phyloP scores from a whole-genome alignment of 2,329 filamentous ascomycete genomes.

The Monosporascus sp. region DNA sequence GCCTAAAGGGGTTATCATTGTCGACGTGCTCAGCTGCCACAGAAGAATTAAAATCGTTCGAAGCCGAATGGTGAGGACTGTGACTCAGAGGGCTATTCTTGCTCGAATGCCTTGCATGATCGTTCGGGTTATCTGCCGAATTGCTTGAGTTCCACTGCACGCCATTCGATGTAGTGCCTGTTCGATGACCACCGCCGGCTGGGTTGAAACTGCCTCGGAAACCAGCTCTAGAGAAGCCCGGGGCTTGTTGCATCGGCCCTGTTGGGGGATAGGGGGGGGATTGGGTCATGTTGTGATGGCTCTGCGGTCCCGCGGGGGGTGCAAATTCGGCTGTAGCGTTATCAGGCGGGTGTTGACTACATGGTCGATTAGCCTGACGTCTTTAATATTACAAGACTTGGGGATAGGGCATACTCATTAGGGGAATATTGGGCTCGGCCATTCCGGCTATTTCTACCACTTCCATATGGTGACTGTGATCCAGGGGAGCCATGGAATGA shows the following conservation, averaged over 20 bases:
- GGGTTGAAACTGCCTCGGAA: constrained; percentile 55
- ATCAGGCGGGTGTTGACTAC: constrained; percentile 57
- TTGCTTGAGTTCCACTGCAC: constrained; percentile 59
- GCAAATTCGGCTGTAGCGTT: constrained; percentile 54
- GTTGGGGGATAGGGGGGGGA: constrained; percentile 53
- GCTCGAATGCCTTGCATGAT: constrained; percentile 21
- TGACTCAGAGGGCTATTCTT: constrained; percentile 28
- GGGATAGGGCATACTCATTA: constrained; percentile 18
- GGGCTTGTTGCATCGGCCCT: constrained; percentile 49
- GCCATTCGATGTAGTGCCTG: constrained; percentile 59
- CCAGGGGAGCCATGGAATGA: constrained; percentile 58
- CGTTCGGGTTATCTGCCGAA: constrained; percentile 13
- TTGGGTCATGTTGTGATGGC: constrained; percentile 48
- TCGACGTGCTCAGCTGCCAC: constrained; percentile 39
- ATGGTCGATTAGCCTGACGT: constrained; percentile 24
- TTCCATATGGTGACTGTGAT: constrained; percentile 53
- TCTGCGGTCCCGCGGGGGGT: constrained; percentile 47
- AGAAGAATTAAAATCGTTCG: constrained; percentile 20
- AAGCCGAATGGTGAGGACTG: constrained; percentile 23
- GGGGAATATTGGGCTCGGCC: constrained; percentile 40
- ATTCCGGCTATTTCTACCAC: constrained; percentile 47
- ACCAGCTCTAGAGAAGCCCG: constrained; percentile 43
- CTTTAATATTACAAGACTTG: not conserved
- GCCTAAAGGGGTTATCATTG: constrained; percentile 56
- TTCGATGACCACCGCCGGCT: constrained; percentile 49